Percentiles rank a stretch among this genome's conserved stretches.
Evolutionary conservation across 2,329 filamentous ascomycete species (phyloP).

Genomic region (Trichoderma sp.): DNA sequence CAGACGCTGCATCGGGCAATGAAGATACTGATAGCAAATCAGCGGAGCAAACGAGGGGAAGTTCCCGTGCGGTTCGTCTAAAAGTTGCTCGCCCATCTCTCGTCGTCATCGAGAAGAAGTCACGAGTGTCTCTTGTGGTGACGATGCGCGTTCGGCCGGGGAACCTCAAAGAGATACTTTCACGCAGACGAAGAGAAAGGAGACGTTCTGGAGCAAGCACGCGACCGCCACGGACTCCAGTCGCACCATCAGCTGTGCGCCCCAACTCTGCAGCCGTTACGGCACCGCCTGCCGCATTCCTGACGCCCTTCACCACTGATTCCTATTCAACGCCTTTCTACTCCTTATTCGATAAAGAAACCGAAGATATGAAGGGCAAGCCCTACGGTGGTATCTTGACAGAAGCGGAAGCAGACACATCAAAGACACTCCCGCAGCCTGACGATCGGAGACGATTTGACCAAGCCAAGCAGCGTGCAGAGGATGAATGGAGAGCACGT

Average conservation of each 20-base stretch:
- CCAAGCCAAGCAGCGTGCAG: constrained; percentile 82
- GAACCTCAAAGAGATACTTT: constrained; percentile 39
- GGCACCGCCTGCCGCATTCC: constrained; percentile 34
- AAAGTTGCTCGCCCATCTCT: constrained; percentile 43
- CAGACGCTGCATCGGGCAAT: constrained; percentile 39
- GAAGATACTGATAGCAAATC: constrained; percentile 35
- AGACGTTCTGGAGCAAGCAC: constrained; percentile 27
- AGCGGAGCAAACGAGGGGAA: constrained; percentile 30
- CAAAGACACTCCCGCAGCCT: constrained; percentile 76
- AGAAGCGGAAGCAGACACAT: constrained; percentile 86
- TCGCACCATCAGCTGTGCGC: constrained; percentile 25
- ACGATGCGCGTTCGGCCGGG: constrained; percentile 38
- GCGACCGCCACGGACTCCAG: constrained; percentile 28
- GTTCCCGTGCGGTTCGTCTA: constrained; percentile 58
- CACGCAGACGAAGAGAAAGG: constrained; percentile 34
- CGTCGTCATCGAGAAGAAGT: constrained; percentile 41
- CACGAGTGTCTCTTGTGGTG: constrained; percentile 35
- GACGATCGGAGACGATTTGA: constrained; percentile 85
- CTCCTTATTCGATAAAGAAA: constrained; percentile 83
- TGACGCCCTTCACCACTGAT: constrained; percentile 55
- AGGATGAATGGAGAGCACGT: constrained; percentile 82
- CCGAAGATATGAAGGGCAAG: constrained; percentile 85
- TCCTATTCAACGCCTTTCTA: constrained; percentile 77
- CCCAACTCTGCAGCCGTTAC: constrained; percentile 20
- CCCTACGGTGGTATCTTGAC: constrained; percentile 92